These are phyloP conservation scores for Picea sitchensis DNA, from an alignment of 75 land plant genomes.

Conservation along the genomic window DNA sequence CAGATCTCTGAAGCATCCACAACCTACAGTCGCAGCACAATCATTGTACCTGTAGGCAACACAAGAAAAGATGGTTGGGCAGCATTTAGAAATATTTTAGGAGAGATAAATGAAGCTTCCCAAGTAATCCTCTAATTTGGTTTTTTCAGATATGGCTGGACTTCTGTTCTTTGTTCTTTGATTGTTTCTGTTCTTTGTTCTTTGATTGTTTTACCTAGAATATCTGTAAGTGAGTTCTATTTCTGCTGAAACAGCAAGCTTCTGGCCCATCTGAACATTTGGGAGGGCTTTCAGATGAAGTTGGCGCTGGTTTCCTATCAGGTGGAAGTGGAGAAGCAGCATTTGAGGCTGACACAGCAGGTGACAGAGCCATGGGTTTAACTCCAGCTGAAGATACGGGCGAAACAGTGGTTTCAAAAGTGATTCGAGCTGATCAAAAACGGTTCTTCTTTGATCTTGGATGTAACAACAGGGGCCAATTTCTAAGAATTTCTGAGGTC, in stretches of 20 bases:
- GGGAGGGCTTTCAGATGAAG: constrained; percentile 69
- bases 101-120: constrained; percentile 30
- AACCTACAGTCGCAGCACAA: constrained; percentile 32
- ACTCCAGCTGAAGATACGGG: constrained; percentile 46
- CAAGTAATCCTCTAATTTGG: constrained; percentile 17
- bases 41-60: constrained; percentile 37
- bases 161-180: background rate
- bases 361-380: constrained; percentile 44
- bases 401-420: constrained; percentile 57
- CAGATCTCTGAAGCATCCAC: constrained; percentile 36
- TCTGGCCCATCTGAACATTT: constrained; percentile 56
- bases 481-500: constrained; percentile 87
- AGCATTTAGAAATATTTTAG: constrained; percentile 25
- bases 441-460: constrained; percentile 95
- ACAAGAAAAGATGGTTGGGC: constrained; percentile 36
- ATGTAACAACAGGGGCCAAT: constrained; percentile 85
- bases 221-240: too few species aligned
- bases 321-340: constrained; percentile 38
- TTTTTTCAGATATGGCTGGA: constrained; percentile 3
- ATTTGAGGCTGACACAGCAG: constrained; percentile 42
- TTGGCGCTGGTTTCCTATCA: constrained; percentile 75
- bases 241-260: constrained; percentile 36
- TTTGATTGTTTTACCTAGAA: background rate
- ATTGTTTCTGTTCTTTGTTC: background rate
- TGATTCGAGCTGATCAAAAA: constrained; percentile 94